Percentiles rank a stretch among this genome's conserved stretches.
Conservation (phyloP, 2,329 filamentous ascomycete species). For the Claviceps citrina region DNA sequence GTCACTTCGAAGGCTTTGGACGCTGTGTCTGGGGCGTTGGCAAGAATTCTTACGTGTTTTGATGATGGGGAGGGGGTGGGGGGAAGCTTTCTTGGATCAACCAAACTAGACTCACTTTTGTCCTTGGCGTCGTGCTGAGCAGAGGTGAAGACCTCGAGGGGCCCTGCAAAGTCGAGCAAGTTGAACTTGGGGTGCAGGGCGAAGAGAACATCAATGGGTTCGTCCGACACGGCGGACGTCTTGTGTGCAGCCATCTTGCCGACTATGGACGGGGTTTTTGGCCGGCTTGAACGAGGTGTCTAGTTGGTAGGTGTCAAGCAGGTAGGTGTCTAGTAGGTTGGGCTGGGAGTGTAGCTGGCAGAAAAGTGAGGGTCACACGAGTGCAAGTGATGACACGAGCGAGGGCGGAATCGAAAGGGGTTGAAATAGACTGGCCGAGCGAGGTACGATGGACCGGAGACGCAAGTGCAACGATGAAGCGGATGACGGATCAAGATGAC, state of each 20-base stretch:
- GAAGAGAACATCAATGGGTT: slow-evolving; percentile 43
- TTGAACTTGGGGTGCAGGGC: slow-evolving; percentile 45
- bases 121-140: slow-evolving; percentile 40
- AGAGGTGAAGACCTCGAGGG: slow-evolving; percentile 34
- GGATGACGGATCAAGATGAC: not conserved
- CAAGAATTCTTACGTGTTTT: not conserved
- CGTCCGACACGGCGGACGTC: slow-evolving; percentile 41
- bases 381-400: no score
- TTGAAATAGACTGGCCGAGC: not conserved
- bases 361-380: no score
- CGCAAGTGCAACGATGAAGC: not conserved
- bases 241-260: slow-evolving; percentile 41
- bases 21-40: slow-evolving; percentile 23
- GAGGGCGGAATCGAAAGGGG: no score
- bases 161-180: slow-evolving; percentile 41
- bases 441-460: not conserved
- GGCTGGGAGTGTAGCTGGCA: no score
- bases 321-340: no score
- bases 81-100: no score
- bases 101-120: slow-evolving; percentile 29
- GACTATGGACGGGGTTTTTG: slow-evolving; percentile 6
- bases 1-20: slow-evolving; percentile 45
- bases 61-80: no score
- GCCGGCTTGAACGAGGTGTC: slow-evolving; percentile 6
- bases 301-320: no score